Evolutionary conservation across 345 rosid genomes (phyloP), one percentile per base, ranked within the genome.

Genomic region (Viola odorata): DNA sequence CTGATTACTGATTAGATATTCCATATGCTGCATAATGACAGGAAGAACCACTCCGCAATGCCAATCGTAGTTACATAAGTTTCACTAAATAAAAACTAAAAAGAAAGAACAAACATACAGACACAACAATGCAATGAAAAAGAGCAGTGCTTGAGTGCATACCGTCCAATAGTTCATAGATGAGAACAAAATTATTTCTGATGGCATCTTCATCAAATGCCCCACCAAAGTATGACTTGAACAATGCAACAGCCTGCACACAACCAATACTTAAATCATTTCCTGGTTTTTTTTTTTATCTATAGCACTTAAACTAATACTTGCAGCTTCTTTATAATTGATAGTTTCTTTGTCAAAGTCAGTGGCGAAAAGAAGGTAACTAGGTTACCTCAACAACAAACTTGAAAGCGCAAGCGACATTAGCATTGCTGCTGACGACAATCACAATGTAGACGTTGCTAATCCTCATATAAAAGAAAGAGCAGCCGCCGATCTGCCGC

Each of bases 131-230:
- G 41, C 11, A 13, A 57, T 8, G 50, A 57, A 63, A 51, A 45
- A 37, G 63, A 50, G 45, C 32, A 41, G 36, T 14, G 3, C 60
- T 37, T 6, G 63, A 45, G 12, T 41, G 15, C 81, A 47, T 82
- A 91, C 97, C 99, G 64, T 95, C 99, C 72, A 95, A 81, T 61
- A 95, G 77, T 78, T 95, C 99, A 72, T 95, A 95, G 70, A 95
- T 95, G 61, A 95, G 78, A 68, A 95, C 99, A 69, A 95, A 95
- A 76, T 88, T 95, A 72, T 95, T 91, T 44, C 95, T 81, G 54
- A 95, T 91, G 37, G 99, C 95, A 61, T 95, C 97, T 81, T 95
- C 99, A 70, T 95, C 99, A 77, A 95, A 95, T 70, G 97, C 84
- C 71, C 99, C 97, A 56, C 99, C 97, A 60, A 95, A 95, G 77